Evolutionary conservation across 257 asterid species (phyloP).

Genomic region (Fraxinus americana): DNA sequence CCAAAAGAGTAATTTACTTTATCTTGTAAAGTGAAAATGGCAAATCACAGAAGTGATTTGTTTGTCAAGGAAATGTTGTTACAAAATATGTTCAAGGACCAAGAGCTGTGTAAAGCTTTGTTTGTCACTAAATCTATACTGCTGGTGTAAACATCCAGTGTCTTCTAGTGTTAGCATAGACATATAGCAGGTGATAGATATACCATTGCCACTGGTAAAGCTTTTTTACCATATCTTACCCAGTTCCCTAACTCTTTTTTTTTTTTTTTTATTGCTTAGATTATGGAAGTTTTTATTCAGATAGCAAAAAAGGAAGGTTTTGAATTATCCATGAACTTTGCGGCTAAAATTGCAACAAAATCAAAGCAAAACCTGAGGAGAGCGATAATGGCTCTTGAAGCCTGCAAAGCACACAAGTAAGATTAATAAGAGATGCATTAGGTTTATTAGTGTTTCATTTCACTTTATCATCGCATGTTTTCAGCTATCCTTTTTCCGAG

Average conservation of each 20-base stretch:
- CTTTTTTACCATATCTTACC: background rate
- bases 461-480: conserved; percentile 18
- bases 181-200: background rate
- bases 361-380: conserved; percentile 74
- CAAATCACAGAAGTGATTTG: background rate
- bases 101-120: background rate
- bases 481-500: conserved; percentile 80
- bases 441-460: conserved; percentile 17
- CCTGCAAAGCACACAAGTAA: conserved; percentile 90
- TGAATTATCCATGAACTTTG: conserved; percentile 72
- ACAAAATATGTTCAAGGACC: background rate
- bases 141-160: background rate
- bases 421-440: conserved; percentile 10
- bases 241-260: conserved; percentile 5
- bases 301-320: conserved; percentile 75
- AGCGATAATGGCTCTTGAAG: conserved; percentile 92
- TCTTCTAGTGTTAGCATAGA: background rate
- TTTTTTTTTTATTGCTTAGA: conserved; percentile 33
- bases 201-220: background rate
- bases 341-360: conserved; percentile 75
- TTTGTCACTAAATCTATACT: background rate
- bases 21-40: background rate
- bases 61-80: background rate
- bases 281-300: conserved; percentile 75
- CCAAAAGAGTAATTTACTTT: background rate